Evolutionary conservation across 2,329 filamentous ascomycete genomes (phyloP), one percentile per base, ranked within the genome.

Genomic region (Penicillium sp.): DNA sequence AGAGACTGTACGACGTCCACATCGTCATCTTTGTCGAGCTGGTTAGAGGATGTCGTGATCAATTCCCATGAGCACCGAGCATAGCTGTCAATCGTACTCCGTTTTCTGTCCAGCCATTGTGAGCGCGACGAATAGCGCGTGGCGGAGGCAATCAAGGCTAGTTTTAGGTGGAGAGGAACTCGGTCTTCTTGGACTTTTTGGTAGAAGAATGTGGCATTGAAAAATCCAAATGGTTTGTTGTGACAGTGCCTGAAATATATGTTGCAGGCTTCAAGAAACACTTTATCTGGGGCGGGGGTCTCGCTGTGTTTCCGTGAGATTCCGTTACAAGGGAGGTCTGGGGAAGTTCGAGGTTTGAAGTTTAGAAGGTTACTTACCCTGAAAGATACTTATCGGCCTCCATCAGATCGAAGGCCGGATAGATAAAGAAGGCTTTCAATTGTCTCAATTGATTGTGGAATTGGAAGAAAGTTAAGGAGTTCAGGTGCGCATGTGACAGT

Each of bases 61-160:
- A 64, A 25, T 23, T 60, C 58, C 65, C 65, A 67, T 9, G 65
- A 58, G 27, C 55, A 60, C 26, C 57, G 57, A 6, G 64, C 65
- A 48, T 67, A 65, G 8, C 57, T 58, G 49, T 67, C 65, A 35
- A 65, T 66, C 54, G 50, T 69, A 54, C 47, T 67, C 57, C 51
- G 68, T 66, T 53, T 69, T 54, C 26, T 65, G 51, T 60, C 64
- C 61, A 54, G 63, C 62, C 60, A 70, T 69, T 58, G 66, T 10
- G 60, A 57, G 6, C 57, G 57, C 7, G 56, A 69, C 3, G 67
- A 64, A 53, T 75, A 76, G 14, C 72, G 67, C 14, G 71, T 62
- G 4, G 73, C 67, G 9, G 67, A 60, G n/a, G 60, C 60, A 23
- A 62, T 62, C 13, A 62, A 21, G 11, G 60, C 58, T 2, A 62